Evolutionary conservation across 2,329 filamentous ascomycete genomes (phyloP).

Genomic region (Talaromyces rugulosus): DNA sequence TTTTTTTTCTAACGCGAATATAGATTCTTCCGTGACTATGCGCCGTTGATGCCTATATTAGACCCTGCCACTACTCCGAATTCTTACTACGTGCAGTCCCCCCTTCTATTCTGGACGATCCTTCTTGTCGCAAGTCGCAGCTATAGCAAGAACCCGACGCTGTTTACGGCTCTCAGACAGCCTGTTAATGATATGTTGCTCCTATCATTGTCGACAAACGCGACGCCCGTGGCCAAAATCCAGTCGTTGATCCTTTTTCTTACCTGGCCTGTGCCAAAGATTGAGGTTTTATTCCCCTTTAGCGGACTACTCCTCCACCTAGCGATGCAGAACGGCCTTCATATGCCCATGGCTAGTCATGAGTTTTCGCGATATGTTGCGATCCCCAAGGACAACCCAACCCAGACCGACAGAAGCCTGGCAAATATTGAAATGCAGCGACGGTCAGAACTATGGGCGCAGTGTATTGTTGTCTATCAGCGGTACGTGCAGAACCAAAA

Average conservation of each 20-base stretch:
- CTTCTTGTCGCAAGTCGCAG: slow-evolving; percentile 34
- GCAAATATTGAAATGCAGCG: slow-evolving; percentile 33
- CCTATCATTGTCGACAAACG: slow-evolving; percentile 26
- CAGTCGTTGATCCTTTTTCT: slow-evolving; percentile 35
- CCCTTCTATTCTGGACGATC: slow-evolving; percentile 78
- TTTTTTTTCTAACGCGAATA: background rate
- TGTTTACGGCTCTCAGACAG: slow-evolving; percentile 30
- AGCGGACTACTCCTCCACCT: slow-evolving; percentile 37
- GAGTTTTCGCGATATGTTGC: slow-evolving; percentile 35
- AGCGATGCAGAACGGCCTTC: slow-evolving; percentile 41
- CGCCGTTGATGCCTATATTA: slow-evolving; percentile 35
- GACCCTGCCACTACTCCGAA: slow-evolving; percentile 59
- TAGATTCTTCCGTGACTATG: slow-evolving; percentile 37
- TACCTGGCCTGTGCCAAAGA: slow-evolving; percentile 38
- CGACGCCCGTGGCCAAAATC: slow-evolving; percentile 30
- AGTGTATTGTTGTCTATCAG: slow-evolving; percentile 38
- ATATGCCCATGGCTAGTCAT: slow-evolving; percentile 40
- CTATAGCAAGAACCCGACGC: slow-evolving; percentile 35
- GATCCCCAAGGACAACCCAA: slow-evolving; percentile 11
- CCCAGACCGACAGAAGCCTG: slow-evolving; percentile 15
- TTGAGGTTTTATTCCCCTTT: slow-evolving; percentile 34
- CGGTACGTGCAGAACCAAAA: slow-evolving; percentile 20
- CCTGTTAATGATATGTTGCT: slow-evolving; percentile 35
- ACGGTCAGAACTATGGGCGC: slow-evolving; percentile 38
- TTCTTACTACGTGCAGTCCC: slow-evolving; percentile 70